Evolutionary conservation across 129 eudicot species (phyloP).

Genomic region (Flaveria robusta): DNA sequence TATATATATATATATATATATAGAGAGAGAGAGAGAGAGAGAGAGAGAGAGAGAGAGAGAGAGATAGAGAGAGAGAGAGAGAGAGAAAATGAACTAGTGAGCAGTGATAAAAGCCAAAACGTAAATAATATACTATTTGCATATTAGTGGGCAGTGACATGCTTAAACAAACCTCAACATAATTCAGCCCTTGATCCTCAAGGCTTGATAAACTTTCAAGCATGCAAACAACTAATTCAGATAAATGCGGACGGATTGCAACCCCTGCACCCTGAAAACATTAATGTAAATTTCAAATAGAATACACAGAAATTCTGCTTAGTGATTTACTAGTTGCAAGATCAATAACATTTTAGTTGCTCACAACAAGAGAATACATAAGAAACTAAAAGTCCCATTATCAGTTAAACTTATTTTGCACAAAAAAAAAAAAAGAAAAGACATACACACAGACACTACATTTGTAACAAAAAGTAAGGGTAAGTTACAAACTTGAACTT

Average conservation of each 20-base stretch:
- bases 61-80: not conserved
- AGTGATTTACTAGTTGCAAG: conserved; percentile 12
- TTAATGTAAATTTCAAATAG: conserved; percentile 6
- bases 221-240: conserved; percentile 94
- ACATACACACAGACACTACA: not conserved
- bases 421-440: not conserved
- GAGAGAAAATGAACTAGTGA: not conserved
- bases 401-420: not conserved
- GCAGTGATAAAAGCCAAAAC: not conserved
- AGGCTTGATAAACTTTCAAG: conserved; percentile 97
- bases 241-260: conserved; percentile 88
- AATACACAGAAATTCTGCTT: not conserved
- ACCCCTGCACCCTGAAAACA: conserved; percentile 82
- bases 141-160: conserved; percentile 26
- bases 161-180: conserved; percentile 73
- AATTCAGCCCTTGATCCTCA: conserved; percentile 94
- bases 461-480: not conserved
- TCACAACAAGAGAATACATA: not conserved
- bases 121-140: not conserved
- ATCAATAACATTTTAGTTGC: not conserved
- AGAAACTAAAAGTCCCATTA: not conserved
- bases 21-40: no score
- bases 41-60: not conserved
- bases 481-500: conserved; percentile 14
- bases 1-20: no score